phyloP scores from a whole-genome alignment of 768 basidiomycete genomes.

The Tricholoma bakamatsutake region DNA sequence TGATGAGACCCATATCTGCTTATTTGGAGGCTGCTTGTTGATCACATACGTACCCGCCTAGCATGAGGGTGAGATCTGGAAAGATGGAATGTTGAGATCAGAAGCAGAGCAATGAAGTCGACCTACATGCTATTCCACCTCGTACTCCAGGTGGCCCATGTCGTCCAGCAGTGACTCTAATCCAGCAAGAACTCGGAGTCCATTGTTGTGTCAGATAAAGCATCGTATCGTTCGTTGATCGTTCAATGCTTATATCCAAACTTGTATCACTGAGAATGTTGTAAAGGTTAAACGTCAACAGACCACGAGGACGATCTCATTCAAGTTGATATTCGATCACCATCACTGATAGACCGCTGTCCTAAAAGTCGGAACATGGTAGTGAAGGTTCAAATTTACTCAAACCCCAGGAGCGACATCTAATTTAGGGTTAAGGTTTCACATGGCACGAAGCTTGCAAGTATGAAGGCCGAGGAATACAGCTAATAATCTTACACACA shows the following conservation, averaged over 20 bases:
- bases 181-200: conserved; percentile 60
- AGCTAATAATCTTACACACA: background rate
- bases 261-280: background rate
- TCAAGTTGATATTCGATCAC: too few species aligned
- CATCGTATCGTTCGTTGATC: too few species aligned
- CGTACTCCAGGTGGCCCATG: conserved; percentile 48
- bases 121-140: conserved; percentile 81
- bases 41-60: conserved; percentile 90
- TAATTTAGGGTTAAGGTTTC: too few species aligned
- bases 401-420: too few species aligned
- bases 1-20: conserved; percentile 94
- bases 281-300: too few species aligned
- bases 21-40: conserved; percentile 96
- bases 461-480: background rate
- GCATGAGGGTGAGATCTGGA: conserved; percentile 54
- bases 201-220: conserved; percentile 73
- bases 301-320: too few species aligned
- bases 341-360: too few species aligned
- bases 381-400: background rate
- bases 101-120: background rate
- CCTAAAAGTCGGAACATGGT: background rate
- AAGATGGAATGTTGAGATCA: conserved; percentile 2
- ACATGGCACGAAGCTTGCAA: too few species aligned
- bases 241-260: conserved; percentile 37
- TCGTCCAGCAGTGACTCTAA: conserved; percentile 57